Evolutionary conservation across 2,329 filamentous ascomycete species (phyloP), one percentile per base, ranked within the genome.

Genomic region (Paecilomyces fulvus): DNA sequence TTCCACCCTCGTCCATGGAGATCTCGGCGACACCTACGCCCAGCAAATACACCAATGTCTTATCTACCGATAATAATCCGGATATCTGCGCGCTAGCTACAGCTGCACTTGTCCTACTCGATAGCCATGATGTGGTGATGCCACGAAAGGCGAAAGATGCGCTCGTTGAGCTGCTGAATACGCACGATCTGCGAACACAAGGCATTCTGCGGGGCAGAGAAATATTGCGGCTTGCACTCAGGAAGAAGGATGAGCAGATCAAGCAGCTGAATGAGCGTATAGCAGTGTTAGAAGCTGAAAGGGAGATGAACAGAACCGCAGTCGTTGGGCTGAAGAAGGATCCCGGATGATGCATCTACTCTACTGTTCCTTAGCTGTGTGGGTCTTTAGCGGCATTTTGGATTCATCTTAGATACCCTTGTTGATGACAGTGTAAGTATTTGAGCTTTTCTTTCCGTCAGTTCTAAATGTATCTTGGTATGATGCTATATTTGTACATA

Each of bases 121-220:
- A 74, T 4, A 63, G 64, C 6, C 65, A 75, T 55, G 55, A 63
- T 31, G 65, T 71, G 21, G 62, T 66, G 1, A 53, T 78, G 9
- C 63, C 72, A 5, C 64, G 66, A 9, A 56, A 61, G 9, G 70
- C 71, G 1, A 68, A 66, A 31, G 67, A 71, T 2, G 70, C 75
- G 17, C 52, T 79, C 2, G 63, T 72, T 2, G 63, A 63, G 10
- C 60, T 82, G 7, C 73, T 89, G 30, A 75, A 79, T 33, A 80
- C 73, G 49, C 79, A 88, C 60, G 80, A 82, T 14, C 71, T 84
- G 53, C 79, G 78, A 53, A 77, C 79, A 0, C 82, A 80, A 63
- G 88, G 88, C 0, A 77, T 88, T 20, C 76, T 78, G 43, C 80
- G 80, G 59, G 86, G 87, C 0, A 77, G 88, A 2, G 87, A 92